Conservation (phyloP, 176 grass and related monocot species). For the Luzula sylvatica region DNA sequence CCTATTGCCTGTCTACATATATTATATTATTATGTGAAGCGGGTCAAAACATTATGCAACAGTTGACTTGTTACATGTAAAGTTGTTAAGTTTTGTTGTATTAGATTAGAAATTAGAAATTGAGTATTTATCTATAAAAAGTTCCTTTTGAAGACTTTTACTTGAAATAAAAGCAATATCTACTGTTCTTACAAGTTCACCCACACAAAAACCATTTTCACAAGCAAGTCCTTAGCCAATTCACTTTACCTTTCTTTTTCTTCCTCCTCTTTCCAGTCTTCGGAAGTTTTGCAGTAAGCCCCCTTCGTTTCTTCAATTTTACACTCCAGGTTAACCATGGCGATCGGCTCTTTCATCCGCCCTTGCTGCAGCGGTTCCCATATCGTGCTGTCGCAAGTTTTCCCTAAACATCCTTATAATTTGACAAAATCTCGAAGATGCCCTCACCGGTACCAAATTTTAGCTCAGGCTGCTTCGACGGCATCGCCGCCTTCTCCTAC, state of each 20-base stretch:
- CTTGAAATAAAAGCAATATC: conserved; percentile 6
- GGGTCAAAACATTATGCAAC: not conserved
- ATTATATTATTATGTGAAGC: not conserved
- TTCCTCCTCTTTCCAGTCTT: conserved; percentile 5
- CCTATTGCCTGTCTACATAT: not conserved
- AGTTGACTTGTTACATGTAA: not conserved
- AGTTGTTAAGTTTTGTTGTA: not conserved
- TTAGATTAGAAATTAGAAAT: no score
- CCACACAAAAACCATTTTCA: not conserved
- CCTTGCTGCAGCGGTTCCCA: conserved; percentile 35
- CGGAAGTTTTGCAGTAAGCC: not conserved
- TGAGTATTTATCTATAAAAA: conserved; percentile 2
- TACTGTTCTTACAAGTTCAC: not conserved
- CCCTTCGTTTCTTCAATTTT: conserved; percentile 6
- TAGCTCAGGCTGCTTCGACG: not conserved
- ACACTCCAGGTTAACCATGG: conserved; percentile 20
- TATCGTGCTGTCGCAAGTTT: conserved; percentile 15
- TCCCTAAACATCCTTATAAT: conserved; percentile 15
- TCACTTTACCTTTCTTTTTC: not conserved
- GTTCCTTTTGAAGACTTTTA: not conserved
- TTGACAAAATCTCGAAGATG: not conserved
- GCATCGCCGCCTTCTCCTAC: not conserved
- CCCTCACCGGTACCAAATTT: not conserved
- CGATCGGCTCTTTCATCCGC: conserved; percentile 24
- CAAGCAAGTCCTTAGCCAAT: not conserved